A percentile compares a stretch with the other conserved stretches of the same genome.
These are phyloP conservation scores for Pisolithus tinctorius DNA, from an alignment of 768 basidiomycete species.

Conservation along the genomic window DNA sequence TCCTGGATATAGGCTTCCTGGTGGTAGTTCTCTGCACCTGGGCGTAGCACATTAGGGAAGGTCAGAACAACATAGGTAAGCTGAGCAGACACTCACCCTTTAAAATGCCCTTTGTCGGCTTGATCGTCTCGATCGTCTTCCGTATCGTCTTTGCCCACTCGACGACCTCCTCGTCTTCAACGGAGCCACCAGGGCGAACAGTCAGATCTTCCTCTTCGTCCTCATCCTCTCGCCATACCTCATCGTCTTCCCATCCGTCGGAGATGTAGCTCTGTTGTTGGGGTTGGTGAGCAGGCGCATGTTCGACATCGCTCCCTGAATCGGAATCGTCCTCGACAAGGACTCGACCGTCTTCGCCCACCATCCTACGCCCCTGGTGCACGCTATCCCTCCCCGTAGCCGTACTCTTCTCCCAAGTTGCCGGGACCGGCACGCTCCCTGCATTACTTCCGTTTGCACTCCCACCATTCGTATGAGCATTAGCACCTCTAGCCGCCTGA, in stretches of 20 bases:
- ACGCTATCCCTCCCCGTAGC: conserved; percentile 45
- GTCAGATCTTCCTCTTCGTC: conserved; percentile 70
- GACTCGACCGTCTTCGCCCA: conserved; percentile 62
- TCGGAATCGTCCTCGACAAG: conserved; percentile 68
- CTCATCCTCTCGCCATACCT: conserved; percentile 66
- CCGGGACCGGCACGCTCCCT: conserved; percentile 36
- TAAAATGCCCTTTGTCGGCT: conserved; percentile 80
- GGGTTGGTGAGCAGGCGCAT: conserved; percentile 22
- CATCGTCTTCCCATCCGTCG: conserved; percentile 75
- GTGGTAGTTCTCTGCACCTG: conserved; percentile 64
- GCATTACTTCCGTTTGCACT: conserved; percentile 22
- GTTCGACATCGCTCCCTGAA: conserved; percentile 48
- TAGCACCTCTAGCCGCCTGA: conserved; percentile 13
- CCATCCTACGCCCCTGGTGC: conserved; percentile 37
- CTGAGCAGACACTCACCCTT: conserved; percentile 43
- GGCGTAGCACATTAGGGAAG: not conserved
- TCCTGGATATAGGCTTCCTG: conserved; percentile 53
- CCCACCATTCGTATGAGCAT: conserved; percentile 4
- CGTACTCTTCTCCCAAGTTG: conserved; percentile 83
- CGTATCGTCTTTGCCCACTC: conserved; percentile 76
- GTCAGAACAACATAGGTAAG: not conserved
- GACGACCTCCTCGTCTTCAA: conserved; percentile 53
- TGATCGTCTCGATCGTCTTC: conserved; percentile 60
- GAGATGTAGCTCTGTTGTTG: conserved; percentile 39
- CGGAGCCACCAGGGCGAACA: conserved; percentile 44